These are phyloP conservation scores for Magnolia changhungtana DNA, from an alignment of 164 flowering plant species.

Conservation along the genomic window DNA sequence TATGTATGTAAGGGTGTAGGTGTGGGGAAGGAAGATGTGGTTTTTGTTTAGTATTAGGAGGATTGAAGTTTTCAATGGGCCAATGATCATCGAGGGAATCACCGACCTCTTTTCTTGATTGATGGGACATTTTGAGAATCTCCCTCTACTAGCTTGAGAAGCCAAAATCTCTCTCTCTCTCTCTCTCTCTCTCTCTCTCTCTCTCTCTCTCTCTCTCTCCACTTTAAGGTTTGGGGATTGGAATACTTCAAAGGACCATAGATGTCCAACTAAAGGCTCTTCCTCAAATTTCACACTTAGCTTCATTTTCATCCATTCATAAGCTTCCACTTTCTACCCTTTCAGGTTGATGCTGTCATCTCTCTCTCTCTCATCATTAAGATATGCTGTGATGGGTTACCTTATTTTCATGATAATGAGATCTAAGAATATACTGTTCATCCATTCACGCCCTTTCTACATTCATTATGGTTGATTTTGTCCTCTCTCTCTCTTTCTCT, in stretches of 20 bases:
- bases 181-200: no score
- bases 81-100: constrained; percentile 34
- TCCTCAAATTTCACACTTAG: constrained; percentile 1
- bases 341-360: constrained; percentile 12
- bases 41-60: constrained; percentile 11
- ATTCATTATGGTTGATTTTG: no score
- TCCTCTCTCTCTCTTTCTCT: no score
- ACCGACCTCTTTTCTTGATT: constrained; percentile 33
- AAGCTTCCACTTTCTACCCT: constrained; percentile 3
- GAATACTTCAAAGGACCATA: constrained; percentile 2
- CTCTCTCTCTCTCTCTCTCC: neutral
- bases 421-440: neutral
- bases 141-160: constrained; percentile 8
- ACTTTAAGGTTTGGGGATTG: neutral
- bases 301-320: constrained; percentile 14
- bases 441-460: neutral
- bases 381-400: neutral
- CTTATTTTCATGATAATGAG: neutral
- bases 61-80: constrained; percentile 29
- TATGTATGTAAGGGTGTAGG: constrained; percentile 1
- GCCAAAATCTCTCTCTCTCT: neutral
- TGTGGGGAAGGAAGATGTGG: constrained; percentile 9
- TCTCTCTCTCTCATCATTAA: constrained; percentile 3
- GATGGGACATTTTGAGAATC: constrained; percentile 47
- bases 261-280: neutral